Base-by-base conservation (phyloP, 768 basidiomycete species). In the Clitopilus hobsonii region DNA sequence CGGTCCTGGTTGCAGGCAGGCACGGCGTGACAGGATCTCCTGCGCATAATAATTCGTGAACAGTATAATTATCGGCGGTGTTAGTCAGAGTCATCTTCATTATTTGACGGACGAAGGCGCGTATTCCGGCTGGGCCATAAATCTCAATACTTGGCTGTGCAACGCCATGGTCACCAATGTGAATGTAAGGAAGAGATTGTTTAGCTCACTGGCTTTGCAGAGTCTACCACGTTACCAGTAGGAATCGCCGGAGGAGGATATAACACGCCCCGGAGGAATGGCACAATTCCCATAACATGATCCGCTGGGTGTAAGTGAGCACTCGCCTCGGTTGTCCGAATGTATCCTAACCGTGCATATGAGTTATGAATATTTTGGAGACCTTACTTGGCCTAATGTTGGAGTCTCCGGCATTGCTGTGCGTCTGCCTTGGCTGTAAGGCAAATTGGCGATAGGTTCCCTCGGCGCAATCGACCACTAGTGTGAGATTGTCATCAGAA, bases 381-480 rank as follows among this genome's bases (percentile, higher is more conserved):
- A 93, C 73, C 55, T 71, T 80, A 29, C 65, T 74, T 16, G 76
- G 62, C 61, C 73, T 77, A 54, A 84, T 61, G 49, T 63, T 61
- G 36, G 63, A 61, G 11, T n/a, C n/a, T n/a, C n/a, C n/a, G n/a
- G 29, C 49, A 58, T 67, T 53, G 38, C 58, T 45, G 22, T 45
- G 41, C 41, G 11, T 45, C 22, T 11, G 41, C 58, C 61, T 60
- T 53, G 84, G 82, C 55, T 88, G 84, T 4, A 71, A 68, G 16
- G 73, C 69, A 58, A 91, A 85, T 64, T 92, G 89, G 24, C 86
- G 75, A 13, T 80, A 70, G 11, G 89, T 91, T 29, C 91, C 91
- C 69, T 91, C 89, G 13, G 88, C 90, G 68, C 89, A 90, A 66
- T 92, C 89, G 20, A 92, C 78, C 86, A 92, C 89, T 64, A 57